Base-by-base conservation (phyloP, 139 green algal genomes). In the Medakamo hakoo region DNA sequence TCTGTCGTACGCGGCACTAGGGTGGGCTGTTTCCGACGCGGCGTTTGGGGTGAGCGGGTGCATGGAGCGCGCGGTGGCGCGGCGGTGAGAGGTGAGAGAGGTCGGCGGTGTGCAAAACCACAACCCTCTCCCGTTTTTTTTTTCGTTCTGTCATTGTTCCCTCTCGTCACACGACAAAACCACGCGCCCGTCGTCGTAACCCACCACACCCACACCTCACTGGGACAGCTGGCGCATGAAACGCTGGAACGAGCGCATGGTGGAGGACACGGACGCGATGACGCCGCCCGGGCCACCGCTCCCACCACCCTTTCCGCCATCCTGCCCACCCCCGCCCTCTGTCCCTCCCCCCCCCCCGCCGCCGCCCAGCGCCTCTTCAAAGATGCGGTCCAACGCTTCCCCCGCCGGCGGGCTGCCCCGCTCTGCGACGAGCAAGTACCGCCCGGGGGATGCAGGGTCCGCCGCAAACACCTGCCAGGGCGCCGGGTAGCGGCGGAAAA, bases 401-500 rank as follows among this genome's bases (percentile, higher is more conserved):
- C 75, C 75, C 24, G 22, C 67, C 19, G 72, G 72, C 4, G 68
- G 32, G 14, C 62, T 65, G 3, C 64, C 49, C 22, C 65, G 60
- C 63, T 81, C 75, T 24, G 75, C 75, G 25, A 68, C 69, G 28
- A 81, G 74, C 29, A 67, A 55, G 66, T 75, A 81, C 20, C 75
- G 63, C 3, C 75, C 75, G 4, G 57, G 64, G 26, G 65, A 4
- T 21, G 57, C 49, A 27, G 49, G n/a, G 26, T 75, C 68, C 31
- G 64, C 31, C 1, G 75, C 55, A 68, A 75, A 75, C 48, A 77
- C 68, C 60, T 24, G 76, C 89, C 88, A 96, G 59, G 71, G 67
- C 30, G 69, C 81, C 4, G 91, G 91, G 68, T 87, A 98, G 29
- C 78, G 56, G 22, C 70, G 80, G 68, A 73, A 82, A 16, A 84